Conservation (phyloP, 2,329 filamentous ascomycete genomes). For the Penicillium frequentans region DNA sequence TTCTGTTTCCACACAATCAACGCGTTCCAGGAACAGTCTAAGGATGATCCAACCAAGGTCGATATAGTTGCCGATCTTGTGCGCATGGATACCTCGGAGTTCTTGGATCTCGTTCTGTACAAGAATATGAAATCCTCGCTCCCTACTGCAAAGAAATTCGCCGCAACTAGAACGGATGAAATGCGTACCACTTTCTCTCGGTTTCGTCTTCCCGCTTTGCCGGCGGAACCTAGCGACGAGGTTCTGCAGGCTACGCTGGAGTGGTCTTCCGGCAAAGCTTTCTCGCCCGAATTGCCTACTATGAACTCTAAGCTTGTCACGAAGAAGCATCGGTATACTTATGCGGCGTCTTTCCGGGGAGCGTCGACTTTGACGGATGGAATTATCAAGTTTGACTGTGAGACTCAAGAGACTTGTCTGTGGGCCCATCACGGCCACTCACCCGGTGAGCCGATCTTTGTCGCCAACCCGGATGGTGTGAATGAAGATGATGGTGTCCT, state of each 20-base stretch:
- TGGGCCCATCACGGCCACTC: constrained; percentile 54
- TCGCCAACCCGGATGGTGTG: constrained; percentile 31
- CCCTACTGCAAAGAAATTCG: constrained; percentile 41
- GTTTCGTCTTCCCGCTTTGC: constrained; percentile 40
- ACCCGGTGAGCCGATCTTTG: constrained; percentile 56
- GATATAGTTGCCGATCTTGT: constrained; percentile 67
- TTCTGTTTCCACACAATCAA: constrained; percentile 84
- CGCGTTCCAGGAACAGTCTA: constrained; percentile 64
- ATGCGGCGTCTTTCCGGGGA: constrained; percentile 47
- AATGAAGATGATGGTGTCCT: constrained; percentile 56
- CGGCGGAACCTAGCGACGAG: constrained; percentile 13
- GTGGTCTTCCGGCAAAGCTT: constrained; percentile 24
- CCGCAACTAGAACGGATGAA: constrained; percentile 34
- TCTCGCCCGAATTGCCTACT: constrained; percentile 50
- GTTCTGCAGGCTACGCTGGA: constrained; percentile 23
- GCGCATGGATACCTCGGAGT: constrained; percentile 63
- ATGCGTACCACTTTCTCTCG: constrained; percentile 29
- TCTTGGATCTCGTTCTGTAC: constrained; percentile 69
- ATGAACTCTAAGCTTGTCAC: constrained; percentile 50
- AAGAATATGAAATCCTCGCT: constrained; percentile 63
- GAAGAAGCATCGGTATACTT: constrained; percentile 51
- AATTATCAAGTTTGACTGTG: constrained; percentile 54
- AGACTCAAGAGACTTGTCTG: constrained; percentile 38
- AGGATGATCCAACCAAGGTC: constrained; percentile 30
- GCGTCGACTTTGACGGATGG: constrained; percentile 53